phyloP scores from a whole-genome alignment of 805 yeast genomes.

The Starmerella powellii region DNA sequence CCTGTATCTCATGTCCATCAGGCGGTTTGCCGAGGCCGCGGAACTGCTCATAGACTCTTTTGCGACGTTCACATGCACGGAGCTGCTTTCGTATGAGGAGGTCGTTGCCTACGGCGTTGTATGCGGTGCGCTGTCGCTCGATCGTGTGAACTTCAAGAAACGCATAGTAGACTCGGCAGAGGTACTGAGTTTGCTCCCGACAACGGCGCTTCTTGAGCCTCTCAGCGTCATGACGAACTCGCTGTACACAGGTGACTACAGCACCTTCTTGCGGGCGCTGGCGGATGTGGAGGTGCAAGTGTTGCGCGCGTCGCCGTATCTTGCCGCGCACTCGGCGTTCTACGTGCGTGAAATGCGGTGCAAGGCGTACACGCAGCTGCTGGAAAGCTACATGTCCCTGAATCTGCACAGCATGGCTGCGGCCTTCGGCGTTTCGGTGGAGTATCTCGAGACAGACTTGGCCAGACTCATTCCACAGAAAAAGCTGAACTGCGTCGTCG shows the following conservation, averaged over 20 bases:
- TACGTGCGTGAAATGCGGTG: slow-evolving; percentile 88
- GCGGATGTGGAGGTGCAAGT: slow-evolving; percentile 66
- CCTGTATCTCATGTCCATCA: slow-evolving; percentile 65
- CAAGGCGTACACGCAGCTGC: slow-evolving; percentile 83
- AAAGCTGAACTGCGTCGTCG: slow-evolving; percentile 89
- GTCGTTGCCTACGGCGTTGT: slow-evolving; percentile 80
- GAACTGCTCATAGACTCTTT: slow-evolving; percentile 75
- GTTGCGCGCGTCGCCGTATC: slow-evolving; percentile 51
- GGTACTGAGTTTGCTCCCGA: slow-evolving; percentile 59
- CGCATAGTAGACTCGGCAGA: slow-evolving; percentile 92
- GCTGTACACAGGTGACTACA: slow-evolving; percentile 78
- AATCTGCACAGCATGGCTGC: slow-evolving; percentile 88
- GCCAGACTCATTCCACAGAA: slow-evolving; percentile 86
- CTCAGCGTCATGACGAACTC: slow-evolving; percentile 74
- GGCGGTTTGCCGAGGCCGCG: slow-evolving; percentile 79
- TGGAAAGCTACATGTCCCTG: slow-evolving; percentile 86
- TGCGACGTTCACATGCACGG: slow-evolving; percentile 91
- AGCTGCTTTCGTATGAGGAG: slow-evolving; percentile 76
- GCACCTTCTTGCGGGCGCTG: slow-evolving; percentile 61
- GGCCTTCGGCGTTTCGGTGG: slow-evolving; percentile 79
- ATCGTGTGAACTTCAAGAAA: slow-evolving; percentile 69
- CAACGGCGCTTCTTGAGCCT: slow-evolving; percentile 61
- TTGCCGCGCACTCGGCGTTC: slow-evolving; percentile 67
- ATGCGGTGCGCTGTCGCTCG: slow-evolving; percentile 74
- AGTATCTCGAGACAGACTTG: slow-evolving; percentile 73